Conservation (phyloP, 2,329 filamentous ascomycete genomes). For the Epichloe typhina region DNA sequence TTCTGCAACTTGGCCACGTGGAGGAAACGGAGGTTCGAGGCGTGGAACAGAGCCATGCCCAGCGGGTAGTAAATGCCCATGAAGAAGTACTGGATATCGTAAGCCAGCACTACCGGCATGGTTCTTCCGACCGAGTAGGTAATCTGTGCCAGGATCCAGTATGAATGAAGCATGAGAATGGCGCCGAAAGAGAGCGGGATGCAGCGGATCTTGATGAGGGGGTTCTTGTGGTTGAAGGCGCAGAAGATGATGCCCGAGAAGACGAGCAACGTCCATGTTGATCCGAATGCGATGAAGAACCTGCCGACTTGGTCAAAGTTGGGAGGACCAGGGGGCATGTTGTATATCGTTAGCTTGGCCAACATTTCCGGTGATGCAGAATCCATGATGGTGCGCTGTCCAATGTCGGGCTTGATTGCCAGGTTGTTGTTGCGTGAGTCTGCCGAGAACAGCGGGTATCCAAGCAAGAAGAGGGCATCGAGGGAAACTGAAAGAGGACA, state of each 20-base stretch:
- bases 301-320: constrained; percentile 16
- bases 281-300: constrained; percentile 17
- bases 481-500: neutral
- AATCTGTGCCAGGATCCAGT: constrained; percentile 28
- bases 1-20: constrained; percentile 35
- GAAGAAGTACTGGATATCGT: constrained; percentile 45
- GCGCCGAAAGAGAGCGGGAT: constrained; percentile 22
- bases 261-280: constrained; percentile 16
- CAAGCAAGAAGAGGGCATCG: no score
- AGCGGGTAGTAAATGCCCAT: constrained; percentile 52
- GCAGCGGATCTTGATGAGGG: constrained; percentile 26
- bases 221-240: constrained; percentile 18
- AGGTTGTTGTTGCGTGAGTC: no score
- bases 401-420: no score
- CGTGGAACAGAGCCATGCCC: constrained; percentile 54
- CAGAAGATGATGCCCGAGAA: constrained; percentile 23
- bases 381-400: neutral
- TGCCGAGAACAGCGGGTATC: no score
- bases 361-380: neutral
- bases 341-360: constrained; percentile 3
- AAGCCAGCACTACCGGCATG: constrained; percentile 27
- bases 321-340: constrained; percentile 12
- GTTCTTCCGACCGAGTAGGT: constrained; percentile 28
- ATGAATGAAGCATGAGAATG: constrained; percentile 23
- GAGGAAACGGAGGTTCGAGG: constrained; percentile 46